These are phyloP conservation scores for Sanghuangporus baumii DNA, from an alignment of 1,284 basidiomycete genomes.

Conservation along the genomic window DNA sequence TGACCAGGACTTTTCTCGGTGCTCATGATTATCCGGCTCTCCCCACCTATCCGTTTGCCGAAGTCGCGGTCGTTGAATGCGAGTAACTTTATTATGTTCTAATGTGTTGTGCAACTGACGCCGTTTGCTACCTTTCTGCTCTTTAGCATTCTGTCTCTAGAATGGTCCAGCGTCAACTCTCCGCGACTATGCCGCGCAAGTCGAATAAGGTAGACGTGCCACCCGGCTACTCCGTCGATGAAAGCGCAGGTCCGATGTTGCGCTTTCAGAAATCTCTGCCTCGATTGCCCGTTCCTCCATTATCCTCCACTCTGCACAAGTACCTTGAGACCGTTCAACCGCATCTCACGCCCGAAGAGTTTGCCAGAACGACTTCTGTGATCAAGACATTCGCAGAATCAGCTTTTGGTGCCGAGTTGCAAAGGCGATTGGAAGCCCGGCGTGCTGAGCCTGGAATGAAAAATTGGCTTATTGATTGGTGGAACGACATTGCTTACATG, in stretches of 20 bases:
- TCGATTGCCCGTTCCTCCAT: constrained; percentile 76
- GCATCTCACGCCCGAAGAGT: constrained; percentile 61
- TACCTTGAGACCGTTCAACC: constrained; percentile 84
- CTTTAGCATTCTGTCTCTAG: constrained; percentile 1
- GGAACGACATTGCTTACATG: constrained; percentile 93
- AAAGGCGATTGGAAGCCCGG: constrained; percentile 72
- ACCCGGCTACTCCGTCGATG: constrained; percentile 40
- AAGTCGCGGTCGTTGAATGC: background rate
- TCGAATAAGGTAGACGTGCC: constrained; percentile 29
- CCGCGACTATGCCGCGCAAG: background rate
- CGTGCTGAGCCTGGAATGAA: constrained; percentile 55
- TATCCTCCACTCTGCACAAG: constrained; percentile 77
- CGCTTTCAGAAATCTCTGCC: constrained; percentile 79
- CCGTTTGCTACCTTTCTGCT: background rate
- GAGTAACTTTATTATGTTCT: background rate
- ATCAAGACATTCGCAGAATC: constrained; percentile 73
- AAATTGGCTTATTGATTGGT: constrained; percentile 96
- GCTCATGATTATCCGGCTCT: constrained; percentile 7
- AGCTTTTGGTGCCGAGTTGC: constrained; percentile 70
- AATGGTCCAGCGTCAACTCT: constrained; percentile 12
- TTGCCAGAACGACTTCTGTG: constrained; percentile 48
- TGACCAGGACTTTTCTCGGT: background rate
- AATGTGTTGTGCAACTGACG: background rate
- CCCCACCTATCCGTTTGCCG: background rate
- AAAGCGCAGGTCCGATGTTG: constrained; percentile 64